Base-by-base conservation (phyloP, 768 basidiomycete genomes). In the Suillus plorans region DNA sequence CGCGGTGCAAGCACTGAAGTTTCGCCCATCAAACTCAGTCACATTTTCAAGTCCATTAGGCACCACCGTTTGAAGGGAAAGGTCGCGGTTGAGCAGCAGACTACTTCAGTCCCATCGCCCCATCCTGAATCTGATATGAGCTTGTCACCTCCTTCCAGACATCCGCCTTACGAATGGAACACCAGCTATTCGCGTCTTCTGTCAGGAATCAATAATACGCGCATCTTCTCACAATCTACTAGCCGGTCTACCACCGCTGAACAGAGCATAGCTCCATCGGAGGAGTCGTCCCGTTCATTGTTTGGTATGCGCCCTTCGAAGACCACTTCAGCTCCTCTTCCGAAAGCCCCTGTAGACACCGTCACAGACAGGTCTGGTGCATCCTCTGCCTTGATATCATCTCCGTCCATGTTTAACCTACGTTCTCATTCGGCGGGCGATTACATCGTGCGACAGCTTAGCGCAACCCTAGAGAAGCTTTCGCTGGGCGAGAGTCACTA, bases 381-480 rank as follows among this genome's bases (percentile, higher is more conserved):
- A n/a, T 55, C 34, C 5, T 13, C 53, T 55, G 12, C 53, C 3
- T 13, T 55, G 12, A 36, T 34, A 20, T 55, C 53, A n/a, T 55
- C 53, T 34, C 53, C 53, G 3, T 36, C 53, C 34, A 34, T 55
- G 31, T 55, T 55, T n/a, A 3, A 36, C 20, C 53, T 55, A 12
- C 53, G 53, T 13, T 36, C 53, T 55, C 53, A 36, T 36, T 55
- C 53, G 20, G 34, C 34, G 20, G 34, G 53, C 36, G 53, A 55
- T 55, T 55, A 55, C 53, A 36, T 55, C 34, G 31, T 55, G 20
- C 53, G 53, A n/a, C 53, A 55, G 34, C 53, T 55, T 36, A 20
- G 53, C 1, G 6, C 31, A 55, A 55, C 53, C 53, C 12, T 55
- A 5, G 53, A 55, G 36, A 55, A 55, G 53, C 53, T 55, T 12